Percentiles rank a stretch among this genome's conserved stretches.
These are phyloP conservation scores for Ciborinia camelliae DNA, from an alignment of 2,329 filamentous ascomycete species.

Conservation along the genomic window DNA sequence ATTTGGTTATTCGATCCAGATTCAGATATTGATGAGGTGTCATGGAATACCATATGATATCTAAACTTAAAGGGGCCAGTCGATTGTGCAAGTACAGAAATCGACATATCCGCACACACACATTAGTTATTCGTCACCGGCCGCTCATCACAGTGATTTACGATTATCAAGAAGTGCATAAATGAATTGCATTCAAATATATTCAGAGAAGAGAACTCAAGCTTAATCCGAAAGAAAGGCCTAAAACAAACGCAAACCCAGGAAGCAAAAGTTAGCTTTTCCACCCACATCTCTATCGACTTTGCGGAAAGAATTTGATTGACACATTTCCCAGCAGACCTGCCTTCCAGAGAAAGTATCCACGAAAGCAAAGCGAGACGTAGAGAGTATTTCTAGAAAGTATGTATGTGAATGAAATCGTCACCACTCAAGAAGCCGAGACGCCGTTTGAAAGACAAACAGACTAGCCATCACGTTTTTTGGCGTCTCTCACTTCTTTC, in stretches of 20 bases:
- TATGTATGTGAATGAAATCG: background rate
- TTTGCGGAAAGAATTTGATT: background rate
- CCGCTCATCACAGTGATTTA: background rate
- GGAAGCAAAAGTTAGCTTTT: background rate
- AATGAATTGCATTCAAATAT: background rate
- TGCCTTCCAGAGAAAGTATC: background rate
- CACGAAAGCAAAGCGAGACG: background rate
- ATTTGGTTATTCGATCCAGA: too few relatives aligned
- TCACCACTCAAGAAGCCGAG: background rate
- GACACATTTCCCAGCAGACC: background rate
- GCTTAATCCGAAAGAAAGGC: background rate
- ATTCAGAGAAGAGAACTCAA: background rate
- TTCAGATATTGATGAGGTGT: too few relatives aligned
- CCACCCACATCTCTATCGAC: background rate
- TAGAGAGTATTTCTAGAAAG: background rate
- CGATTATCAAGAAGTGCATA: background rate
- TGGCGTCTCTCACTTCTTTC: slow-evolving; percentile 13
- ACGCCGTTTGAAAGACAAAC: background rate
- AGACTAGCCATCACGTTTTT: background rate
- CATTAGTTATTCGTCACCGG: background rate
- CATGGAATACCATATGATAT: too few relatives aligned
- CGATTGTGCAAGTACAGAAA: too few relatives aligned
- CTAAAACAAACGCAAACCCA: background rate
- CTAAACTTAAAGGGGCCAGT: too few relatives aligned
- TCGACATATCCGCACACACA: too few relatives aligned